Conservation (phyloP, 306 rosid genomes). For the Psophocarpus tetragonolobus region DNA sequence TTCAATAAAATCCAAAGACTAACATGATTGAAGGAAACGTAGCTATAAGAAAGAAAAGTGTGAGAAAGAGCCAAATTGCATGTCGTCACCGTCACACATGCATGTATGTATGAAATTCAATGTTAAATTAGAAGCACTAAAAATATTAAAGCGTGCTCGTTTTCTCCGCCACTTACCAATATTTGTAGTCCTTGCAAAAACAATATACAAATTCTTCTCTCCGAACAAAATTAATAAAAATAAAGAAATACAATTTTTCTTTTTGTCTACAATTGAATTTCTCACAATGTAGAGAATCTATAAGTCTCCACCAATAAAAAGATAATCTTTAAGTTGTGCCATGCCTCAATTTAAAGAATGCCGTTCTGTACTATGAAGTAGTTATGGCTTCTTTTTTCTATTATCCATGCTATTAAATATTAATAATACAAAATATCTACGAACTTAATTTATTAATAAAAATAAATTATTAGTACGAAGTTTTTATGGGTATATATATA, state of each 20-base stretch:
- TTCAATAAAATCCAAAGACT: neutral
- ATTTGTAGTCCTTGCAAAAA: slow-evolving; percentile 19
- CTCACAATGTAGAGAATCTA: slow-evolving; percentile 7
- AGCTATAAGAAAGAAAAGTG: neutral
- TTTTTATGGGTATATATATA: too few species aligned
- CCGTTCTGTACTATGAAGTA: neutral
- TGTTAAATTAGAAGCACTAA: neutral
- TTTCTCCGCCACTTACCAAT: neutral
- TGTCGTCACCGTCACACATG: neutral
- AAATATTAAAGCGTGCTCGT: neutral
- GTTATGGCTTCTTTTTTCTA: neutral
- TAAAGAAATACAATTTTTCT: neutral
- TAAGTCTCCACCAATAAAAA: too few species aligned
- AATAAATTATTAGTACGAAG: too few species aligned
- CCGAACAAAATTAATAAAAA: too few species aligned
- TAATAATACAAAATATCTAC: too few species aligned
- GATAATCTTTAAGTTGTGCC: neutral
- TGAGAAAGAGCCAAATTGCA: neutral
- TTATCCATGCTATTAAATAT: too few species aligned
- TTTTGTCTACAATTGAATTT: slow-evolving; percentile 2
- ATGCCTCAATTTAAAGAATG: neutral
- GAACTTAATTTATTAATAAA: too few species aligned
- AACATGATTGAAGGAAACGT: neutral
- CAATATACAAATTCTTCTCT: neutral
- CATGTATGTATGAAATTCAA: neutral